Base-by-base conservation (phyloP, 2,329 filamentous ascomycete species). In the Diatrype stigma region DNA sequence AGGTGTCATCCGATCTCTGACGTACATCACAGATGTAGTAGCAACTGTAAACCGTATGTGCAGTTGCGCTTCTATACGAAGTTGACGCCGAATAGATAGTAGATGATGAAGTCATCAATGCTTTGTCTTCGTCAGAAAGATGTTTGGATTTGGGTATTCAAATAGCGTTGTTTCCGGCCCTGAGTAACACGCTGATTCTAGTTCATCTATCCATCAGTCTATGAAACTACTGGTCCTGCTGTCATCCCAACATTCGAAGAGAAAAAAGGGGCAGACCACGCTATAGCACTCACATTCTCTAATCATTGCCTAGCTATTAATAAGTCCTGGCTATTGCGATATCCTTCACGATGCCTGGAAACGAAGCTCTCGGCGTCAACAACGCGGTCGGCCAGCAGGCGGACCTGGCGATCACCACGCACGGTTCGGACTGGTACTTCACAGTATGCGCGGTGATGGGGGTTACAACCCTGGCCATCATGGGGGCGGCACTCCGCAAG, bases 361-460 rank as follows among this genome's bases (percentile, higher is more conserved):
- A 80, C 56, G 55, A 76, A 35, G 78, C 77, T 8, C 60, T 80
- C 32, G 57, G 67, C 42, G 61, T 70, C 58, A 80, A 81, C 55
- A 58, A 58, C 55, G 70, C 72, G 52, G 71, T 70, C 14, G 73
- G 74, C 51, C 76, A 75, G 54, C 77, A 75, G 2, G 75, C 76
- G 16, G 73, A 85, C 60, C 78, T 86, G 38, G 71, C 71, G 55
- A 83, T 86, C 59, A 85, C 81, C 11, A 70, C 66, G 17, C 79
- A 68, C 60, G 84, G 81, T 14, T 85, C 81, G 1, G 74, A 85
- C 63, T 84, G 79, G 71, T 84, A 85, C 61, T 87, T 78, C 68
- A 70, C 84, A 7, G 77, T 86, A 16, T 80, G 74, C 54, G 77
- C 81, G 1, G 65, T 83, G 45, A 86, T 87, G 81, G 75, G 71